Base-by-base conservation (phyloP, 164 flowering plant species). In the Vitis labrusca region DNA sequence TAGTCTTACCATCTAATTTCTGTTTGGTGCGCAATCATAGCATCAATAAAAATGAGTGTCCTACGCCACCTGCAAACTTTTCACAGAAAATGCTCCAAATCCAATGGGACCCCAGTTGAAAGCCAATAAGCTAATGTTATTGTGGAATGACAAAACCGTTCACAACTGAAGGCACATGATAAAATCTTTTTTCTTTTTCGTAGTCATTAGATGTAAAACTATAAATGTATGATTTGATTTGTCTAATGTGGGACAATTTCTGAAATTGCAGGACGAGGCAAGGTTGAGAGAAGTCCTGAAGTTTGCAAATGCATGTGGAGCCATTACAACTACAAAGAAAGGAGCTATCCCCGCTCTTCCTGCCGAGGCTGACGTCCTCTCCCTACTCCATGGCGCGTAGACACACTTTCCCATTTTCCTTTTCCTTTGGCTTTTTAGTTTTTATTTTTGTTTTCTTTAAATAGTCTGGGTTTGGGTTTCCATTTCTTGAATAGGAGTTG, bases 291-390 rank as follows among this genome's bases (percentile, higher is more conserved):
- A 78, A 64, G 81, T 78, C 9, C 78, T 92, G 10, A 84, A 70
- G 64, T 92, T 80, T 74, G 82, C 97, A 49, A 88, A 88, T 76
- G 99, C 92, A 14, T 95, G 99, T 74, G 99, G 98, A 64, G 99
- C 99, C 57, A 88, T 95, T 53, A 93, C 99, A 49, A 87, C 94
- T 0, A 93, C 97, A 54, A 89, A 93, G 64, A 95, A 89, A 73
- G 99, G 99, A 60, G 99, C 99, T 49, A 95, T 95, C 61, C 99
- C 99, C 30, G 93, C 99, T 49, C 91, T 94, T 53, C 99, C 98
- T 5, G 83, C 74, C 3, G 86, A 83, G 49, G 5, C 77, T 23
- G 92, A 86, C 14, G 91, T 69, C 59, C 87, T 76, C 19, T 29
- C 52, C 66, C 74, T 92, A 9, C 30, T 90, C 49, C 74, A 82